Conservation (phyloP, 805 yeast genomes). For the Kodamaea sagamina region DNA sequence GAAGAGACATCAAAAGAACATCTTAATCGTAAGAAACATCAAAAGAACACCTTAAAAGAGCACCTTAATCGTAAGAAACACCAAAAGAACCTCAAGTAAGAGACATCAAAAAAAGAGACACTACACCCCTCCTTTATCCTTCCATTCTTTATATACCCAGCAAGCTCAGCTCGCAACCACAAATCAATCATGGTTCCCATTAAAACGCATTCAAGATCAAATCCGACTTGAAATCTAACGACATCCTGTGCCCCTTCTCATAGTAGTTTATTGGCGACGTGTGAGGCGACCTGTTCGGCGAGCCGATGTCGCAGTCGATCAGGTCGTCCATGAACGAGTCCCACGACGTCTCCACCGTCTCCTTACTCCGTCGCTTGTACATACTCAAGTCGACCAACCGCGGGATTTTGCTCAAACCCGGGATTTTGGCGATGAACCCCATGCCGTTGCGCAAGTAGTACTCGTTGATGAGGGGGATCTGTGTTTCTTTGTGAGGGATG, state of each 20-base stretch:
- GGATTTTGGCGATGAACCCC: slow-evolving; percentile 28
- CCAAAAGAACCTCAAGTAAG: too few relatives aligned
- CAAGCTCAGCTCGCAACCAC: not conserved
- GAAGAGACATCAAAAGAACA: too few relatives aligned
- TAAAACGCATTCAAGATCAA: slow-evolving; percentile 7
- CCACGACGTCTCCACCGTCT: slow-evolving; percentile 9
- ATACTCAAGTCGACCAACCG: slow-evolving; percentile 32
- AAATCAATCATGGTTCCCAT: not conserved
- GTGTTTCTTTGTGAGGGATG: slow-evolving; percentile 9
- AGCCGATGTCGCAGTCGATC: slow-evolving; percentile 5
- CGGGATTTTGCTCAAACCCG: slow-evolving; percentile 25
- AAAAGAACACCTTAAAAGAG: too few relatives aligned
- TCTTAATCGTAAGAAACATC: too few relatives aligned
- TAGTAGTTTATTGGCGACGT: slow-evolving; percentile 8
- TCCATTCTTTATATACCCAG: slow-evolving; percentile 5
- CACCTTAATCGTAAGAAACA: too few relatives aligned
- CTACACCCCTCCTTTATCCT: not conserved
- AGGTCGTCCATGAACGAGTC: slow-evolving; percentile 12
- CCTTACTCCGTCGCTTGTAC: slow-evolving; percentile 27
- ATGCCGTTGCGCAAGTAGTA: slow-evolving; percentile 15
- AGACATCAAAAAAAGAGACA: too few relatives aligned
- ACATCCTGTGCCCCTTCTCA: slow-evolving; percentile 9
- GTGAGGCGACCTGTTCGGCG: slow-evolving; percentile 5
- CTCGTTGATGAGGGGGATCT: slow-evolving; percentile 8
- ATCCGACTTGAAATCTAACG: slow-evolving; percentile 9